phyloP scores from a whole-genome alignment of 352 stramenopile genomes.

The Pythium dissimile region DNA sequence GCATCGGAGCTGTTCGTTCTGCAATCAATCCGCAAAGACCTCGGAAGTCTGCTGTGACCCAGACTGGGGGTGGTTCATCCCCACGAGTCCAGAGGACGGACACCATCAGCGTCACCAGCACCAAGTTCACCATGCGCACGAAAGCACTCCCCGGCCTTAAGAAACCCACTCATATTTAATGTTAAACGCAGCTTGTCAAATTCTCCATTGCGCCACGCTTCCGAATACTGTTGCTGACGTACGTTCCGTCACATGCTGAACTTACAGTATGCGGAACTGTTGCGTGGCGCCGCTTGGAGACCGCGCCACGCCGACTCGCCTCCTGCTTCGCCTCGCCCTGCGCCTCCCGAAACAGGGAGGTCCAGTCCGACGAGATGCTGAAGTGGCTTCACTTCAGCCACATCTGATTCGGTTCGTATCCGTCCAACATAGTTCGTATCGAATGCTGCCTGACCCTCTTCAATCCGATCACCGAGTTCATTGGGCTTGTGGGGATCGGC shows the following conservation, averaged over 20 bases:
- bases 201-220: neutral
- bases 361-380: conserved; percentile 21
- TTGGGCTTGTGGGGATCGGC: conserved; percentile 17
- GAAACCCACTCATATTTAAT: conserved; percentile 7
- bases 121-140: neutral
- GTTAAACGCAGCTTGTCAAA: neutral
- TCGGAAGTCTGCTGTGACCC: conserved; percentile 39
- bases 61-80: conserved; percentile 71
- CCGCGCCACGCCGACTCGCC: too few species aligned
- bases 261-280: too few species aligned
- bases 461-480: conserved; percentile 14
- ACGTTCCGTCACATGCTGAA: conserved; percentile 12
- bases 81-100: conserved; percentile 27
- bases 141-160: neutral
- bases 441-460: neutral
- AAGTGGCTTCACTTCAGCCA: conserved; percentile 20
- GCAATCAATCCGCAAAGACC: conserved; percentile 8
- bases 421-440: neutral
- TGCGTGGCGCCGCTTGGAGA: too few species aligned
- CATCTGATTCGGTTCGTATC: conserved; percentile 11
- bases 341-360: too few species aligned
- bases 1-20: conserved; percentile 25
- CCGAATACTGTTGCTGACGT: conserved; percentile 10
- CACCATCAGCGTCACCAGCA: conserved; percentile 1
- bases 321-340: too few species aligned